A percentile compares a stretch with the other conserved stretches of the same genome.
Evolutionary conservation across 192 early-diverging fungal species (phyloP).

Genomic region (Linderina pennispora): DNA sequence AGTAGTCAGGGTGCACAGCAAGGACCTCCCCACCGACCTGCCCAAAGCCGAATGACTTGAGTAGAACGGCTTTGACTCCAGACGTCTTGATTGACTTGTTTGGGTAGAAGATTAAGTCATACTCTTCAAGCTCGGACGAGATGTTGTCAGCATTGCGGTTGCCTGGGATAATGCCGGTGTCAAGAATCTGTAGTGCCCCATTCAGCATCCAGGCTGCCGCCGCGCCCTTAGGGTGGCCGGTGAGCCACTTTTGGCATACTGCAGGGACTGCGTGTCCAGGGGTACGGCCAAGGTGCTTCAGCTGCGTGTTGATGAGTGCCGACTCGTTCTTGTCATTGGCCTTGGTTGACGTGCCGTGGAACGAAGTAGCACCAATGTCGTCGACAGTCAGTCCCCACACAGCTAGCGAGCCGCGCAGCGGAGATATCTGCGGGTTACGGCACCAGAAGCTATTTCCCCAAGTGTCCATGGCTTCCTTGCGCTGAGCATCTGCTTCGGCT

Average conservation of each 20-base stretch:
- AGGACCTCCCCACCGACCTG: slow-evolving; percentile 90
- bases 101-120: slow-evolving; percentile 79
- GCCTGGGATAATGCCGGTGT: slow-evolving; percentile 83
- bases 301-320: slow-evolving; percentile 76
- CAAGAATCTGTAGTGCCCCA: slow-evolving; percentile 76
- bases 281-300: slow-evolving; percentile 80
- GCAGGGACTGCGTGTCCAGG: slow-evolving; percentile 75
- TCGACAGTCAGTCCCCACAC: slow-evolving; percentile 85
- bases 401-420: slow-evolving; percentile 82
- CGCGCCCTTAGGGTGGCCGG: slow-evolving; percentile 90
- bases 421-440: slow-evolving; percentile 70
- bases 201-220: slow-evolving; percentile 96
- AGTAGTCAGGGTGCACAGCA: slow-evolving; percentile 81
- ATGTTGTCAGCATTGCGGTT: slow-evolving; percentile 68
- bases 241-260: slow-evolving; percentile 90
- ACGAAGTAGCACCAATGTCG: slow-evolving; percentile 89
- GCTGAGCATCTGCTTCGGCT: slow-evolving; percentile 56
- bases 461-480: slow-evolving; percentile 62
- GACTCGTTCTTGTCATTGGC: slow-evolving; percentile 99
- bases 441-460: slow-evolving; percentile 87
- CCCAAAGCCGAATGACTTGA: slow-evolving; percentile 95
- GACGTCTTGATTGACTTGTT: slow-evolving; percentile 82
- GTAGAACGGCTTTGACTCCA: slow-evolving; percentile 82
- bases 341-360: slow-evolving; percentile 95
- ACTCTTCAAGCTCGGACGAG: slow-evolving; percentile 59